These are phyloP conservation scores for Ophiosphaerella narmari DNA, from an alignment of 2,329 filamentous ascomycete genomes.

Conservation along the genomic window DNA sequence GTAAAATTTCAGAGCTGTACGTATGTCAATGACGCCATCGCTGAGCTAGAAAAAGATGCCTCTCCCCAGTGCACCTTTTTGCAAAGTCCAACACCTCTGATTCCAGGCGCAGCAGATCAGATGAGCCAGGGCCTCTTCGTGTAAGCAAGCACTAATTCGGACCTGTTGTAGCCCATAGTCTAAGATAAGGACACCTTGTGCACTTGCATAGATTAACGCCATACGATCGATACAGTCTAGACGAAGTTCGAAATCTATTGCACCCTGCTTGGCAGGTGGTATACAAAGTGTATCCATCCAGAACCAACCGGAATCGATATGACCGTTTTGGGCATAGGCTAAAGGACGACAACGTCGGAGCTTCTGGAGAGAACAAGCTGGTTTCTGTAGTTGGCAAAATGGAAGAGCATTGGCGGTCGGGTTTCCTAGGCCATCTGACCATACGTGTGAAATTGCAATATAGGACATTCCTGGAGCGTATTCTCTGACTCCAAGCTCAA, in stretches of 20 bases:
- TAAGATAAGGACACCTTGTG: background rate
- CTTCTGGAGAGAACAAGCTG: background rate
- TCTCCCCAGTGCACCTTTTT: background rate
- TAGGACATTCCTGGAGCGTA: background rate
- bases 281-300: background rate
- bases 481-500: background rate
- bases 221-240: background rate
- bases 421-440: background rate
- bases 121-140: background rate
- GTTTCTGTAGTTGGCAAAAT: background rate
- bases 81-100: background rate
- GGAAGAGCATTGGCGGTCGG: background rate
- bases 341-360: background rate
- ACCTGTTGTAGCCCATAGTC: background rate
- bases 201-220: background rate
- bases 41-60: background rate
- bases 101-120: background rate
- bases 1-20: too few relatives aligned
- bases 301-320: background rate
- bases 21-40: background rate
- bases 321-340: background rate
- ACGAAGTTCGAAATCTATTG: background rate
- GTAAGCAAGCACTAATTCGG: background rate
- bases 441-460: background rate
- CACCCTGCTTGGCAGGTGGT: background rate